phyloP scores from a whole-genome alignment of 345 rosid species.

The Brassica incana region DNA sequence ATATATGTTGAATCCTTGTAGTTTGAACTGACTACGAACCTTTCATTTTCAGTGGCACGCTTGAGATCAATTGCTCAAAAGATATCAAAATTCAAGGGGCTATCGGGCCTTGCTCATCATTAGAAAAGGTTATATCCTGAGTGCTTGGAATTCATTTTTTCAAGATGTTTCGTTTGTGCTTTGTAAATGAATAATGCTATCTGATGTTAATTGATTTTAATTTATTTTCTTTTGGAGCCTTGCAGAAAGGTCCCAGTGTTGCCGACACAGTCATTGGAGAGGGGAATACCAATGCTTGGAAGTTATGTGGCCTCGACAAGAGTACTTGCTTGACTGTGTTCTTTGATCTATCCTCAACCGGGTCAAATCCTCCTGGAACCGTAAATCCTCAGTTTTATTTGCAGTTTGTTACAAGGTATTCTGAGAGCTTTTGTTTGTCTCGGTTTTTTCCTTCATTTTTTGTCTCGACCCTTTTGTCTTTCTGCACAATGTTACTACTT shows the following conservation, averaged over 20 bases:
- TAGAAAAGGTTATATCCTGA: constrained; percentile 74
- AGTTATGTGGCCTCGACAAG: constrained; percentile 85
- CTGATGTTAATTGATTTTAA: constrained; percentile 22
- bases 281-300: constrained; percentile 91
- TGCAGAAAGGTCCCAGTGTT: constrained; percentile 95
- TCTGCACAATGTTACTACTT: not conserved
- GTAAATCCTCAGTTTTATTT: constrained; percentile 76
- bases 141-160: constrained; percentile 20
- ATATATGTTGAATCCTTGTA: constrained; percentile 1
- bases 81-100: constrained; percentile 93
- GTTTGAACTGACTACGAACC: constrained; percentile 17
- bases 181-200: constrained; percentile 17
- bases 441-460: not conserved
- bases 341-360: constrained; percentile 83
- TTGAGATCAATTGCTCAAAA: constrained; percentile 90
- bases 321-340: constrained; percentile 93
- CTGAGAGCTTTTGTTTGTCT: not conserved
- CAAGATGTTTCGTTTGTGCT: not conserved
- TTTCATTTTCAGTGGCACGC: constrained; percentile 65
- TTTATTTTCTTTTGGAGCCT: constrained; percentile 28
- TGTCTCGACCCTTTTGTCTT: not conserved
- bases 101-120: constrained; percentile 91
- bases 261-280: constrained; percentile 89
- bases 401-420: constrained; percentile 84
- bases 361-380: constrained; percentile 64